Evolutionary conservation across 2,329 filamentous ascomycete species (phyloP).

Genomic region (Penicillium vulpinum): DNA sequence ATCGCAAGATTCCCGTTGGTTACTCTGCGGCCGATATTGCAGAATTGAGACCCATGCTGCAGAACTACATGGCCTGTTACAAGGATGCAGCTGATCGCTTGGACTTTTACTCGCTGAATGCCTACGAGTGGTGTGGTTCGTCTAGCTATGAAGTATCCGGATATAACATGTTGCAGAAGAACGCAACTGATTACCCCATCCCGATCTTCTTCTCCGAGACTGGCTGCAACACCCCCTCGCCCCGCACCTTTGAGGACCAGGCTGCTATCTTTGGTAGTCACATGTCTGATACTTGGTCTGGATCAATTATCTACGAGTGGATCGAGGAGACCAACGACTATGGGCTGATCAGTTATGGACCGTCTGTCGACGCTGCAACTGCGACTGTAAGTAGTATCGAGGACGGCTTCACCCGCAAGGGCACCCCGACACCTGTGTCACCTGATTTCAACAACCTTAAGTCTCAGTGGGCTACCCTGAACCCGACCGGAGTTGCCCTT

Average conservation of each 20-base stretch:
- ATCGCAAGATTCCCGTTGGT: constrained; percentile 78
- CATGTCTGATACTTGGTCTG: constrained; percentile 71
- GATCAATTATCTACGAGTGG: constrained; percentile 87
- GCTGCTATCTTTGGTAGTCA: constrained; percentile 70
- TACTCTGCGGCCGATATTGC: constrained; percentile 87
- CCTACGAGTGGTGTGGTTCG: constrained; percentile 74
- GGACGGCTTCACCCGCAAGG: constrained; percentile 69
- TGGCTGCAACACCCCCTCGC: constrained; percentile 65
- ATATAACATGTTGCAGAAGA: constrained; percentile 67
- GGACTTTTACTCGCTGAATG: constrained; percentile 84
- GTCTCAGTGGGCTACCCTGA: constrained; percentile 71
- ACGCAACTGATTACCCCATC: constrained; percentile 71
- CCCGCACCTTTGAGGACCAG: constrained; percentile 60
- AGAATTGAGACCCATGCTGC: constrained; percentile 63
- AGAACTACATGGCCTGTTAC: constrained; percentile 77
- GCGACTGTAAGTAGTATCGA: constrained; percentile 57
- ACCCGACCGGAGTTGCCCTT: constrained; percentile 66
- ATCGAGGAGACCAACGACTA: constrained; percentile 82
- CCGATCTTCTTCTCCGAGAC: constrained; percentile 90
- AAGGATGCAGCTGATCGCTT: constrained; percentile 65
- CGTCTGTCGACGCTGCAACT: constrained; percentile 54
- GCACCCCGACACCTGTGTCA: constrained; percentile 69
- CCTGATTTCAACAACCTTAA: constrained; percentile 80
- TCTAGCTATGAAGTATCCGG: constrained; percentile 62
- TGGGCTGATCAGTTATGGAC: constrained; percentile 75